Percentiles rank a stretch among this genome's conserved stretches.
phyloP scores from a whole-genome alignment of 257 asterid species.

The Solanum appendiculatum region DNA sequence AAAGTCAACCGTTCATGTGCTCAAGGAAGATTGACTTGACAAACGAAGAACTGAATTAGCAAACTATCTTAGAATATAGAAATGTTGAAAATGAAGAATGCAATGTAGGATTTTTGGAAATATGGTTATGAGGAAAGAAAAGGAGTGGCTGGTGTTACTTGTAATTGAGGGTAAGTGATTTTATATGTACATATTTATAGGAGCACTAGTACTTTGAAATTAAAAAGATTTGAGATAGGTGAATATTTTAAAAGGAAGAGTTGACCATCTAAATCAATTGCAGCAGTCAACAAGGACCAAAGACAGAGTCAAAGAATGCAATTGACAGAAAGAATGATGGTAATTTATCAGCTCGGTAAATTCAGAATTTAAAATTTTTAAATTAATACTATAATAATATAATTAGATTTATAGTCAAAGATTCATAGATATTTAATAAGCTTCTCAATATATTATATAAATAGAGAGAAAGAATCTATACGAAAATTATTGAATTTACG shows the following conservation, averaged over 20 bases:
- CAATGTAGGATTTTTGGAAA: background rate
- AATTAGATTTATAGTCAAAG: background rate
- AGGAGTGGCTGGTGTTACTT: background rate
- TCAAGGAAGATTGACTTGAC: background rate
- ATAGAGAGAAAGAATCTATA: rapidly evolving
- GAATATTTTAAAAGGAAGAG: background rate
- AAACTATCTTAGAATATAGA: background rate
- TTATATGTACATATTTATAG: background rate
- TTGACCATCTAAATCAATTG: background rate
- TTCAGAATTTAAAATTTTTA: background rate
- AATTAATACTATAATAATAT: background rate
- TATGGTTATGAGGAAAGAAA: background rate
- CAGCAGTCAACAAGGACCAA: background rate
- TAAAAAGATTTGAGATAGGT: background rate
- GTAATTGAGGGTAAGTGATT: background rate
- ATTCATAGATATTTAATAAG: background rate
- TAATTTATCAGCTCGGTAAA: too few species aligned
- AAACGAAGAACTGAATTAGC: too few species aligned
- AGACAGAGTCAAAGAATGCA: background rate
- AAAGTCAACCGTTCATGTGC: background rate
- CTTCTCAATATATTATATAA: background rate
- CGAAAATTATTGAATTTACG: background rate
- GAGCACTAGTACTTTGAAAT: background rate
- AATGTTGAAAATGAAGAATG: background rate
- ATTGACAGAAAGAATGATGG: too few species aligned